These are phyloP conservation scores for Suhomyces bolitotheri DNA, from an alignment of 1,139 yeast species.

Conservation along the genomic window DNA sequence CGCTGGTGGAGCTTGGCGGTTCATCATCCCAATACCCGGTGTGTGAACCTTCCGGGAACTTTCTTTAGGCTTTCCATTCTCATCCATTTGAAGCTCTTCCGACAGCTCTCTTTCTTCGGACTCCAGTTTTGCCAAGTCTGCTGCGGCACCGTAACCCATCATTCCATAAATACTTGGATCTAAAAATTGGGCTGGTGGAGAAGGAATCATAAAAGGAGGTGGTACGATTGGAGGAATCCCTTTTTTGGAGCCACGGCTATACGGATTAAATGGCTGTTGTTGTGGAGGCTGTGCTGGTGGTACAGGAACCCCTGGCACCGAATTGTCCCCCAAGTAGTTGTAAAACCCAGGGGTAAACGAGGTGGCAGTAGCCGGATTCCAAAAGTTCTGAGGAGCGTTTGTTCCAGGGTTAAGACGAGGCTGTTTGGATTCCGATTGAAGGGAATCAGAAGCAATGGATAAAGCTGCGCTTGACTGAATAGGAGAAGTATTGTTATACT, in stretches of 20 bases:
- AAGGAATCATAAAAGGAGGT: conserved; percentile 44
- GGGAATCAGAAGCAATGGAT: conserved; percentile 33
- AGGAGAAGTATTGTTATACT: conserved; percentile 53
- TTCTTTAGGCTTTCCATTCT: conserved; percentile 9
- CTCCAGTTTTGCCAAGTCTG: conserved; percentile 1
- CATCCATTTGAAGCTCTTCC: conserved; percentile 7
- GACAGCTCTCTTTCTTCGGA: conserved; percentile 5
- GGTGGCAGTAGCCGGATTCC: conserved; percentile 68
- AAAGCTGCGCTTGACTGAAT: conserved; percentile 47
- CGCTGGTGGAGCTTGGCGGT: conserved; percentile 32
- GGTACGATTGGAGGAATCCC: conserved; percentile 37
- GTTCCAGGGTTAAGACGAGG: conserved; percentile 11
- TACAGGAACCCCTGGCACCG: conserved; percentile 15
- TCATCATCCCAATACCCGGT: conserved; percentile 47
- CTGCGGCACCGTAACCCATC: conserved; percentile 22
- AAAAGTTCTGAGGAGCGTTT: conserved; percentile 41
- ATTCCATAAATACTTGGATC: conserved; percentile 39
- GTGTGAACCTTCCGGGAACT: conserved; percentile 18
- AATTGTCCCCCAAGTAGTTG: conserved; percentile 32
- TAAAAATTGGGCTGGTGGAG: conserved; percentile 39
- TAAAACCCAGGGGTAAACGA: conserved; percentile 51
- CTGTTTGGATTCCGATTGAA: conserved; percentile 11
- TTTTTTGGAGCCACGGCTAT: conserved; percentile 22
- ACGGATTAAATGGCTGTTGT: conserved; percentile 12
- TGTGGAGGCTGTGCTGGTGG: conserved; percentile 15